These are phyloP conservation scores for Phytophthora chlamydospora DNA, from an alignment of 352 stramenopile genomes.

Conservation along the genomic window DNA sequence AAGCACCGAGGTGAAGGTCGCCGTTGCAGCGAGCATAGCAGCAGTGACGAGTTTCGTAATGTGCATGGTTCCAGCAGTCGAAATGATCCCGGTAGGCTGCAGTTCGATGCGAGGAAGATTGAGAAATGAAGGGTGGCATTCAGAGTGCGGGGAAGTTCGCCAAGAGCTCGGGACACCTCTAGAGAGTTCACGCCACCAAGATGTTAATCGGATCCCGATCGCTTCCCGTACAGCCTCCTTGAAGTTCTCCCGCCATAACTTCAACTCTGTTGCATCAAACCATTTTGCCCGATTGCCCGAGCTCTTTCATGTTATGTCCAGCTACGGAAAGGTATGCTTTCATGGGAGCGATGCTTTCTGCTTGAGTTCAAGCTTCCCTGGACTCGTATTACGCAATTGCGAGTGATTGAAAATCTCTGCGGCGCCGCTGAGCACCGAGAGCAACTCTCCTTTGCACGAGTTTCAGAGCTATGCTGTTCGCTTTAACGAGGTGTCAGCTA, in stretches of 20 bases:
- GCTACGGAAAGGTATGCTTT: neutral
- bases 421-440: neutral
- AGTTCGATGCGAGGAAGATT: slow-evolving; percentile 1
- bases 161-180: slow-evolving; percentile 7
- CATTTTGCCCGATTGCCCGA: slow-evolving; percentile 17
- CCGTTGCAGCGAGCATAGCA: slow-evolving; percentile 2
- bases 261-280: slow-evolving; percentile 30
- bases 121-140: slow-evolving; percentile 15
- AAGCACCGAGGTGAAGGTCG: slow-evolving; percentile 1
- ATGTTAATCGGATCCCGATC: slow-evolving; percentile 13
- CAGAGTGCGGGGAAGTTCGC: neutral
- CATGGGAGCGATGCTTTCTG: slow-evolving; percentile 4
- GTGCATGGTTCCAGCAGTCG: neutral
- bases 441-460: too few species aligned
- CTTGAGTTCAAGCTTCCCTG: slow-evolving; percentile 5
- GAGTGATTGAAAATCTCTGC: slow-evolving; percentile 19
- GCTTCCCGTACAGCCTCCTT: slow-evolving; percentile 6
- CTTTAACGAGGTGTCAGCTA: too few species aligned
- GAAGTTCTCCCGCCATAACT: slow-evolving; percentile 26
- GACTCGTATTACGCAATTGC: slow-evolving; percentile 14
- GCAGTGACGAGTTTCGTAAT: neutral
- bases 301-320: neutral
- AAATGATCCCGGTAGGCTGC: neutral
- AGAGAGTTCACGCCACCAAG: slow-evolving; percentile 1
- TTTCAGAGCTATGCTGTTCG: too few species aligned